Evolutionary conservation across 2,329 filamentous ascomycete genomes (phyloP).

Genomic region (Chlorencoelia australis): DNA sequence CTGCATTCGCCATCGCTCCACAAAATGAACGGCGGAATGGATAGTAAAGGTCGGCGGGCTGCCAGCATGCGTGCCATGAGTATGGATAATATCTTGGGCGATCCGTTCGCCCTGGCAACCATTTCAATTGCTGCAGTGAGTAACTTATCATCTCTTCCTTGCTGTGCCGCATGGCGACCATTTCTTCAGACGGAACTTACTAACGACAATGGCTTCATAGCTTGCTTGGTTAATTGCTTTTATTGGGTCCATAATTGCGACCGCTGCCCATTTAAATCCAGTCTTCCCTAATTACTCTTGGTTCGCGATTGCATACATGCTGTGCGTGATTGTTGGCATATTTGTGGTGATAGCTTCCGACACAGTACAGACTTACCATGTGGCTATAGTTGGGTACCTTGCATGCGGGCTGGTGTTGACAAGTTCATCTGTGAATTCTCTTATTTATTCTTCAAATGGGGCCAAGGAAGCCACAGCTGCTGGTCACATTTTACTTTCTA

Average conservation of each 20-base stretch:
- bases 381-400: slow-evolving; percentile 83
- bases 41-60: slow-evolving; percentile 41
- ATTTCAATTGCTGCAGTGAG: slow-evolving; percentile 84
- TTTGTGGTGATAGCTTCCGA: slow-evolving; percentile 77
- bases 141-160: slow-evolving; percentile 1
- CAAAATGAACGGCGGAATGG: slow-evolving; percentile 69
- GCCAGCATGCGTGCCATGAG: slow-evolving; percentile 50
- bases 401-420: slow-evolving; percentile 74
- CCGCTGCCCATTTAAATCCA: slow-evolving; percentile 34
- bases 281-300: slow-evolving; percentile 79
- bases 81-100: slow-evolving; percentile 83
- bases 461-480: slow-evolving; percentile 79
- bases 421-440: slow-evolving; percentile 73
- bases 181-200: no score
- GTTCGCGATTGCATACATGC: slow-evolving; percentile 82
- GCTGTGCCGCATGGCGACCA: slow-evolving; percentile 4
- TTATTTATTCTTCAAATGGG: slow-evolving; percentile 67
- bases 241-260: slow-evolving; percentile 70
- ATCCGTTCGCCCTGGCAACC: slow-evolving; percentile 91
- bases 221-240: slow-evolving; percentile 94
- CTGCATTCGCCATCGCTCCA: slow-evolving; percentile 61
- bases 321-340: slow-evolving; percentile 73
- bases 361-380: slow-evolving; percentile 77
- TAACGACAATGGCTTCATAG: no score
- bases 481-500: slow-evolving; percentile 87